Percentiles rank a stretch among this genome's conserved stretches.
Evolutionary conservation across 176 grass and related monocot genomes (phyloP).

Genomic region (Saccharum officinarum): DNA sequence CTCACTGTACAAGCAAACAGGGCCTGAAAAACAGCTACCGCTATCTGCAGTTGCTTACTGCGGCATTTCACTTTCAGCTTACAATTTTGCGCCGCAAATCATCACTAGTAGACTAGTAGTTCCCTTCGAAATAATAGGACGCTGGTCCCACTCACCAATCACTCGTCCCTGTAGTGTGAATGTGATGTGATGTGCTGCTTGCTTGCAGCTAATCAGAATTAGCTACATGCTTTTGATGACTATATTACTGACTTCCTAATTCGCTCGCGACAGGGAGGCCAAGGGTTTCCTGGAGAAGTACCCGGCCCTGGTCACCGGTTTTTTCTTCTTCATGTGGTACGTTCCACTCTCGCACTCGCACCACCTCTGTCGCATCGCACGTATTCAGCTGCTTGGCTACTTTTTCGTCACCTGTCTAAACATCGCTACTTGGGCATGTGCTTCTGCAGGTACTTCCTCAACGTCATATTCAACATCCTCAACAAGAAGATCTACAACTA

Average conservation of each 20-base stretch:
- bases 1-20: no score
- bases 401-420: conserved; percentile 3
- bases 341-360: background rate
- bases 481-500: conserved; percentile 99
- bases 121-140: background rate
- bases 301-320: conserved; percentile 81
- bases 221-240: background rate
- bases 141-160: background rate
- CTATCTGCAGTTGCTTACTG: background rate
- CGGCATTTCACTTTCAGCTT: background rate
- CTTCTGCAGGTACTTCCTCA: conserved; percentile 89
- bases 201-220: background rate
- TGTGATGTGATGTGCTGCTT: background rate
- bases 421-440: conserved; percentile 10
- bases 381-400: no score
- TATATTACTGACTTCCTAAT: background rate
- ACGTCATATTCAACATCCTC: conserved; percentile 99
- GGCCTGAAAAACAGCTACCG: background rate
- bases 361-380: background rate
- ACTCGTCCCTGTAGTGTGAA: background rate
- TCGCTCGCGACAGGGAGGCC: conserved; percentile 43
- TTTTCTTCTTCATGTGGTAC: conserved; percentile 99
- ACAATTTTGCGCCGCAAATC: background rate
- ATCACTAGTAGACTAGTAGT: background rate
- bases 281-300: conserved; percentile 74